A percentile compares a stretch with the other conserved stretches of the same genome.
Conservation (phyloP, 306 rosid species). For the Quercus variabilis region DNA sequence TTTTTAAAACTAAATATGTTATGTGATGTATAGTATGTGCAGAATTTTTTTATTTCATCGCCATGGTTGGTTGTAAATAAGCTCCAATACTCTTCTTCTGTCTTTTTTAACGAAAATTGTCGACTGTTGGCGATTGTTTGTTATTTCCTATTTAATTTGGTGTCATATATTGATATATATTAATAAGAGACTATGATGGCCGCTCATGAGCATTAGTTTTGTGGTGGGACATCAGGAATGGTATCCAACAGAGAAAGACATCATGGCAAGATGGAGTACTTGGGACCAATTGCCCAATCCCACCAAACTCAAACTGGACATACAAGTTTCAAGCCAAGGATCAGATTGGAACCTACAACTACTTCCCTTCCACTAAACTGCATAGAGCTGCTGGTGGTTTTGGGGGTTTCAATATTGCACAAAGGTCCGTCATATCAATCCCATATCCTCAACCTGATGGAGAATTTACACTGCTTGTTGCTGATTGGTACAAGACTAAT, state of each 20-base stretch:
- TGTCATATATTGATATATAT: too few relatives aligned
- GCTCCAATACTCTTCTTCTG: too few relatives aligned
- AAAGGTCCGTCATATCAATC: conserved; percentile 56
- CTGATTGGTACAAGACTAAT: conserved; percentile 66
- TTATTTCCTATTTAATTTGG: too few relatives aligned
- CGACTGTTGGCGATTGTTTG: too few relatives aligned
- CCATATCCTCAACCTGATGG: conserved; percentile 58
- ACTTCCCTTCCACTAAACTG: conserved; percentile 66
- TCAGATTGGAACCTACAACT: conserved; percentile 74
- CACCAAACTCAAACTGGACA: conserved; percentile 78
- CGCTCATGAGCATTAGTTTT: not conserved
- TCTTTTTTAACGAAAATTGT: too few relatives aligned
- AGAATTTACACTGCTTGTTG: conserved; percentile 66
- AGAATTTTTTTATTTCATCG: too few relatives aligned
- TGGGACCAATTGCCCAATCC: conserved; percentile 88
- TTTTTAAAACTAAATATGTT: too few relatives aligned
- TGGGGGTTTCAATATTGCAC: conserved; percentile 63
- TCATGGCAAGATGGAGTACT: conserved; percentile 89
- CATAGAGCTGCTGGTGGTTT: conserved; percentile 80
- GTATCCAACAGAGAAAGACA: conserved; percentile 65
- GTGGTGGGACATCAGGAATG: conserved; percentile 53
- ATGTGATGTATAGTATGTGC: too few relatives aligned
- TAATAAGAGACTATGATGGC: too few relatives aligned
- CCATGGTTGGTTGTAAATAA: too few relatives aligned
- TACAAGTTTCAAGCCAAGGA: conserved; percentile 82